These are phyloP conservation scores for Phytophthora fragariaefolia DNA, from an alignment of 352 stramenopile genomes.

Conservation along the genomic window DNA sequence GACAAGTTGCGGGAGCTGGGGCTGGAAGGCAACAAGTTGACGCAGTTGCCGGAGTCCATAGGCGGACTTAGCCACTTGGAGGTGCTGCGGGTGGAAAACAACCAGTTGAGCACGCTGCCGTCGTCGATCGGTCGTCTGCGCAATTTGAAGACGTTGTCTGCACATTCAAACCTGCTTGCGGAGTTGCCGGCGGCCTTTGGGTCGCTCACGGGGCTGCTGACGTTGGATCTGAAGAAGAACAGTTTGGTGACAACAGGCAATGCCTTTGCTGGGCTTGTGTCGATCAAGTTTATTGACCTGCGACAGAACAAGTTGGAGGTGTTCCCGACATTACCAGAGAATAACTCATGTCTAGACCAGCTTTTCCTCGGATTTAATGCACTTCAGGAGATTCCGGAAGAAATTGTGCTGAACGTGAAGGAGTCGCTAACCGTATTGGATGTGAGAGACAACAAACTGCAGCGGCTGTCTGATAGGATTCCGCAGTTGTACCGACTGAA, in stretches of 20 bases:
- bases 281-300: conserved; percentile 72
- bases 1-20: conserved; percentile 66
- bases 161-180: conserved; percentile 67
- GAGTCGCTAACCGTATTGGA: conserved; percentile 78
- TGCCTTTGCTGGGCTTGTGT: conserved; percentile 39
- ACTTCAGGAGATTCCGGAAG: conserved; percentile 53
- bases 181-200: conserved; percentile 60
- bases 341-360: conserved; percentile 58
- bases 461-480: conserved; percentile 58
- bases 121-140: conserved; percentile 54
- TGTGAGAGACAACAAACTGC: conserved; percentile 83
- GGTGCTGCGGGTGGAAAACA: conserved; percentile 67
- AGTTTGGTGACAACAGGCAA: conserved; percentile 42
- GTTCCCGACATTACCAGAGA: conserved; percentile 63
- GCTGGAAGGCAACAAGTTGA: conserved; percentile 74
- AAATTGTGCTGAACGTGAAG: conserved; percentile 56
- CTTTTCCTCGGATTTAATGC: conserved; percentile 82
- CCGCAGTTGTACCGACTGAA: conserved; percentile 76
- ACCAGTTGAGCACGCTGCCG: conserved; percentile 58
- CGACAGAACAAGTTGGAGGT: conserved; percentile 72
- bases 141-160: conserved; percentile 62
- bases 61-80: conserved; percentile 56
- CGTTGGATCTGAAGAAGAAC: conserved; percentile 83
- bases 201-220: conserved; percentile 51
- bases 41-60: conserved; percentile 58